Conservation (phyloP, 2,329 filamentous ascomycete species). For the Dothistroma pini region DNA sequence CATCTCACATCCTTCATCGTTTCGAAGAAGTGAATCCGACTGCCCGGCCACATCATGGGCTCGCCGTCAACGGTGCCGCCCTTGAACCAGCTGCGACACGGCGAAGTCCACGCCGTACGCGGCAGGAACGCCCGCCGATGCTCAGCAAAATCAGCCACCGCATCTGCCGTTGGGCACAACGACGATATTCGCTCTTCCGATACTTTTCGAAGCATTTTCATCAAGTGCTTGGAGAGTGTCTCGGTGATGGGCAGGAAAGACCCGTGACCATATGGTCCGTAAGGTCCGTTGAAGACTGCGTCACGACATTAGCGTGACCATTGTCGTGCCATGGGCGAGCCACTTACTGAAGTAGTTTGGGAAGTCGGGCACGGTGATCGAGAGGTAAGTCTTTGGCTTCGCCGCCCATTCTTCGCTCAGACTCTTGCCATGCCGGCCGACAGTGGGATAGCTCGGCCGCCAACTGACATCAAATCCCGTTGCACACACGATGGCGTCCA, state of each 20-base stretch:
- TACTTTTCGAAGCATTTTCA: slow-evolving; percentile 7
- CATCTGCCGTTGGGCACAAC: slow-evolving; percentile 4
- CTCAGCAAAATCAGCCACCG: slow-evolving; percentile 35
- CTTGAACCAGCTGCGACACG: slow-evolving; percentile 10
- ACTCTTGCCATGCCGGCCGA: slow-evolving; percentile 24
- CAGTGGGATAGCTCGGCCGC: slow-evolving; percentile 18
- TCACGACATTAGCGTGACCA: not conserved
- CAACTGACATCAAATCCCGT: slow-evolving; percentile 34
- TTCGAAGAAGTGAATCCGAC: slow-evolving; percentile 37
- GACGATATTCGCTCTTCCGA: slow-evolving; percentile 1
- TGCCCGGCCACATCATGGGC: slow-evolving; percentile 12
- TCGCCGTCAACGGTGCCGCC: slow-evolving; percentile 4
- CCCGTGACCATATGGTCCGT: slow-evolving; percentile 39
- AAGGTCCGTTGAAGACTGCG: slow-evolving; percentile 37
- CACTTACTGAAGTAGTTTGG: slow-evolving; percentile 27
- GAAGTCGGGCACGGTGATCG: slow-evolving; percentile 24
- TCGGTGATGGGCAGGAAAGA: slow-evolving; percentile 14
- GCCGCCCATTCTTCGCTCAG: slow-evolving; percentile 36
- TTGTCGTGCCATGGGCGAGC: slow-evolving; percentile 6
- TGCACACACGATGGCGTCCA: slow-evolving; percentile 36
- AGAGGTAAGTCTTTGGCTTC: slow-evolving; percentile 36
- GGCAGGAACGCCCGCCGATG: slow-evolving; percentile 13
- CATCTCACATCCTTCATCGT: slow-evolving; percentile 34
- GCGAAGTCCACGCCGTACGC: slow-evolving; percentile 24
- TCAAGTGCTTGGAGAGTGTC: slow-evolving; percentile 3